Evolutionary conservation across 129 eudicot genomes (phyloP).

Genomic region (Helianthus annuus): HanXRQr2.0-SUNRISE NC_035438.2:117990105-117990604

Average conservation of each 20-base stretch:
- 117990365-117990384: slow-evolving; percentile 69
- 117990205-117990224: slow-evolving; percentile 22
- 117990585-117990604: slow-evolving; percentile 64
- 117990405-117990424: slow-evolving; percentile 57
- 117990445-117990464: too few species aligned
- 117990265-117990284: slow-evolving; percentile 1
- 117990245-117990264: slow-evolving; percentile 13
- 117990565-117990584: slow-evolving; percentile 87
- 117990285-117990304: background rate
- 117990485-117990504: too few species aligned
- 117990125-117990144: too few species aligned
- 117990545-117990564: slow-evolving; percentile 96
- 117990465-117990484: too few species aligned
- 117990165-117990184: slow-evolving; percentile 3
- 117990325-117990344: slow-evolving; percentile 21
- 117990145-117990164: too few species aligned
- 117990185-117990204: background rate
- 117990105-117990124: too few species aligned
- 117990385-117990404: slow-evolving; percentile 62
- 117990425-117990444: too few species aligned
- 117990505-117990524: too few species aligned
- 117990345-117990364: slow-evolving; percentile 56
- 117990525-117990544: slow-evolving; percentile 16
- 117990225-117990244: slow-evolving; percentile 20
- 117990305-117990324: background rate